Evolutionary conservation across 371 early-diverging fungal species (phyloP), one percentile per base, ranked within the genome.

Genomic region (Thermomucor indicae-seudaticae): DNA sequence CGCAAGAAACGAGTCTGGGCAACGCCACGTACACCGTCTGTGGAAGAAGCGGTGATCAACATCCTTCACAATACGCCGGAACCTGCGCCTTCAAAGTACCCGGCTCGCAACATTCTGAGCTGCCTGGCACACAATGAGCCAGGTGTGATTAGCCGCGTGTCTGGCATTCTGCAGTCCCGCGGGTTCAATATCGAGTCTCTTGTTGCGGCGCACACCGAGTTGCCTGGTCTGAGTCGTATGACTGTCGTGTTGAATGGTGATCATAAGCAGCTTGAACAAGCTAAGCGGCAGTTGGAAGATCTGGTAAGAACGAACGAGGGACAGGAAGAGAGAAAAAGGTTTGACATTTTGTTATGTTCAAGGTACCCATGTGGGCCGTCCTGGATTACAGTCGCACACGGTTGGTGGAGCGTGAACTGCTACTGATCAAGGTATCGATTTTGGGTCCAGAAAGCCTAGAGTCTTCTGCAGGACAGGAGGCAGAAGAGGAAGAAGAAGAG

Each of bases 161-260:
- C 91, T 11, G 91, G 98, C 12, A 88, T 93, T 47, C 72, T 97
- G 60, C 96, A 96, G 19, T 95, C 88, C 23, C 81, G 98, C 39
- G 93, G 94, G 2, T 95, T 96, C 74, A 97, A 96, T 66, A 97
- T 97, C 65, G 96, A 97, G 61, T 91, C 93, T 7, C 70, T 97
- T 14, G 95, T 97, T 5, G 95, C 93, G 7, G 88, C 91, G 46
- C 89, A 89, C 51, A 97, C 98, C 12, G 95, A 97, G 62, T 92
- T 96, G 7, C 83, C 85, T 3, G 96, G 93, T 53, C 77, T 97
- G 44, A 81, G 84, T 52, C 83, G 98, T 45, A 96, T 97, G 96
- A 97, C 96, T 1, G 84, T 97, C 43, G 93, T 92, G 8, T 68
- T 97, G 34, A 86, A 86, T 49, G 98, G 93, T n/a, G 84, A 85